Base-by-base conservation (phyloP, 2,329 filamentous ascomycete species). In the Paraphaeosphaeria sporulosa region DNA sequence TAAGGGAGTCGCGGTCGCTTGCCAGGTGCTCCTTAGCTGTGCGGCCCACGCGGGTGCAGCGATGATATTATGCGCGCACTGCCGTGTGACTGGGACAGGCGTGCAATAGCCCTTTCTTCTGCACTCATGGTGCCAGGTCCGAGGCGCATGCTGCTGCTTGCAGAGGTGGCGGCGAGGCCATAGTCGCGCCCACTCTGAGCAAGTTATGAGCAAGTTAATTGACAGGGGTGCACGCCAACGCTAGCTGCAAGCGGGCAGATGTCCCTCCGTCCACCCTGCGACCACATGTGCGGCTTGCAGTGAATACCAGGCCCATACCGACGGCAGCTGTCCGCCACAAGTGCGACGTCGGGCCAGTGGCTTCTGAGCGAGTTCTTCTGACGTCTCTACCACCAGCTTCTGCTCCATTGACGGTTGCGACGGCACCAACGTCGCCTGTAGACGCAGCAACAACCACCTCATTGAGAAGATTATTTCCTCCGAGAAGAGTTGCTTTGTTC, bases 161-260 rank as follows among this genome's bases (percentile, higher is more conserved):
- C 40, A 23, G 23, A 4, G 27, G 21, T 19, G 21, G 23, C 13
- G 32, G 23, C 13, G 32, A 17, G 30, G 38, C 50, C 36, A 53
- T 19, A 38, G 21, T 36, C 51, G 27, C 51, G 40, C 38, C 38
- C 15, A 21, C 17, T 23, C 10, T 36, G 19, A 61, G 63, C 57
- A 54, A 44, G 30, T 42, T 63, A 63, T 69, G 65, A 68, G 67
- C 65, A 69, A 58, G 62, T 67, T 68, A 32, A 62, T 40, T n/a
- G 42, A 46, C 52, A 21, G 27, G 52, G 52, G 42, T 38, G 4
- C 10, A 25, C 52, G 42, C 56, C 32, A 25, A 10, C 46, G 38
- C 55, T 57, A 57, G 47, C 55, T 36, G 17, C 46, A 57, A 43
- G 9, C 25, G 48, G 55, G 4, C 25, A 40, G 27, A 34, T 50